Evolutionary conservation across 2,329 filamentous ascomycete genomes (phyloP).

Genomic region (Aspergillus caelatus): DNA sequence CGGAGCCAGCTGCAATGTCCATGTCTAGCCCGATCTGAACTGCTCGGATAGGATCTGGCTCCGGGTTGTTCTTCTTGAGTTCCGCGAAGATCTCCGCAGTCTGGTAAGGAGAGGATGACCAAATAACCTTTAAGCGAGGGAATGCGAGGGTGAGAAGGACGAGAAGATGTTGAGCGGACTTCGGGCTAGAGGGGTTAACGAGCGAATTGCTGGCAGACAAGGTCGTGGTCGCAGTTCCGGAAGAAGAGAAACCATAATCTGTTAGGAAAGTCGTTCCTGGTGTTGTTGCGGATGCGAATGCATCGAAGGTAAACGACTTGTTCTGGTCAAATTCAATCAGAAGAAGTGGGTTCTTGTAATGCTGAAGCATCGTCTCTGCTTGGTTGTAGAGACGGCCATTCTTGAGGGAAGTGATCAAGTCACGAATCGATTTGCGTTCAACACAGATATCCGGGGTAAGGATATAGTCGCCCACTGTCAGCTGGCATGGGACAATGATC

Average conservation of each 20-base stretch:
- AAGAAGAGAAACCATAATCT: constrained; percentile 57
- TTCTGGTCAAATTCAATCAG: constrained; percentile 98
- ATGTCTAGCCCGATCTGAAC: constrained; percentile 78
- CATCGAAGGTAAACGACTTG: constrained; percentile 93
- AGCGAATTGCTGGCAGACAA: constrained; percentile 61
- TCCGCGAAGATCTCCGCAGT: constrained; percentile 96
- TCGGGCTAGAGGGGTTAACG: constrained; percentile 63
- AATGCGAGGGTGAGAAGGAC: constrained; percentile 92
- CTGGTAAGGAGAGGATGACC: constrained; percentile 91
- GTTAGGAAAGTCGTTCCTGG: constrained; percentile 43
- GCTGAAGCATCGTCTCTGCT: constrained; percentile 88
- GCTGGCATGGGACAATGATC: constrained; percentile 87
- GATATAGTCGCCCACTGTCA: constrained; percentile 96
- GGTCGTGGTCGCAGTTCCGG: constrained; percentile 51
- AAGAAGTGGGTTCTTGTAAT: constrained; percentile 88
- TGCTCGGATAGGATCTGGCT: constrained; percentile 87
- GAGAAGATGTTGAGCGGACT: constrained; percentile 87
- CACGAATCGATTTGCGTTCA: constrained; percentile 89
- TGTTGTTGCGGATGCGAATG: constrained; percentile 50
- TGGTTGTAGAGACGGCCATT: constrained; percentile 92
- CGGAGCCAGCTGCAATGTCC: constrained; percentile 39
- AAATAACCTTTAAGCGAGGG: constrained; percentile 85
- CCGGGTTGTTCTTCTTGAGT: constrained; percentile 83
- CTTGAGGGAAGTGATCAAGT: constrained; percentile 87
- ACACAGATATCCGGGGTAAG: constrained; percentile 88